Percentiles rank a stretch among this genome's conserved stretches.
phyloP scores from a whole-genome alignment of 257 asterid species.

The Phtheirospermum japonicum region DNA sequence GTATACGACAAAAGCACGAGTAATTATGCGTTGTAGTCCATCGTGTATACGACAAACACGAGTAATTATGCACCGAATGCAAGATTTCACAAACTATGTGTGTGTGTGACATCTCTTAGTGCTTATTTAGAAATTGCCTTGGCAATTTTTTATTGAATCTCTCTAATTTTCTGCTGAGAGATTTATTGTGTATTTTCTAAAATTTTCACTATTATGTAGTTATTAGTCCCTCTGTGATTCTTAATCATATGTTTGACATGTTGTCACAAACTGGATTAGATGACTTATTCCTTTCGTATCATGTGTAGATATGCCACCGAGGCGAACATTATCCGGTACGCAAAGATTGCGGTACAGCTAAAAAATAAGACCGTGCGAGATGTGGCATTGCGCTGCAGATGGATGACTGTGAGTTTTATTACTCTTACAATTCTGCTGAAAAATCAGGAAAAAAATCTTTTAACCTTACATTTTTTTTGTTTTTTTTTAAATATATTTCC shows the following conservation, averaged over 20 bases:
- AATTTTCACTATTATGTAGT: background rate
- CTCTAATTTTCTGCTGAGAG: background rate
- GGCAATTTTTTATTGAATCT: background rate
- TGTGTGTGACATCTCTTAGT: too few relatives aligned
- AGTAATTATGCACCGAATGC: too few relatives aligned
- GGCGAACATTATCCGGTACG: constrained; percentile 68
- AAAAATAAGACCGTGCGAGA: constrained; percentile 85
- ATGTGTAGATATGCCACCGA: constrained; percentile 71
- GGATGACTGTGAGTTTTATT: constrained; percentile 74
- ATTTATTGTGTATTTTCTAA: background rate
- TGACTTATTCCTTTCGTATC: constrained; percentile 11
- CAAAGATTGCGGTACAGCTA: constrained; percentile 77
- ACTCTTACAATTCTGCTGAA: too few relatives aligned
- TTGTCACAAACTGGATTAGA: background rate
- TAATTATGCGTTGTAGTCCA: too few relatives aligned
- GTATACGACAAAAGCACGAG: too few relatives aligned
- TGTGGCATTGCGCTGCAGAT: constrained; percentile 91
- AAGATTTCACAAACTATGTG: too few relatives aligned
- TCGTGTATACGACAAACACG: too few relatives aligned
- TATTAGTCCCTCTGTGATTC: constrained; percentile 2
- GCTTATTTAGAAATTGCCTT: background rate
- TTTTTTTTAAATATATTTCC: too few relatives aligned
- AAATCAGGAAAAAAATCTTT: too few relatives aligned
- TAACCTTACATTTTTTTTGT: too few relatives aligned
- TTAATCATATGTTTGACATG: background rate